phyloP scores from a whole-genome alignment of 2,329 filamentous ascomycete genomes.

The Fusarium nematophilum region DNA sequence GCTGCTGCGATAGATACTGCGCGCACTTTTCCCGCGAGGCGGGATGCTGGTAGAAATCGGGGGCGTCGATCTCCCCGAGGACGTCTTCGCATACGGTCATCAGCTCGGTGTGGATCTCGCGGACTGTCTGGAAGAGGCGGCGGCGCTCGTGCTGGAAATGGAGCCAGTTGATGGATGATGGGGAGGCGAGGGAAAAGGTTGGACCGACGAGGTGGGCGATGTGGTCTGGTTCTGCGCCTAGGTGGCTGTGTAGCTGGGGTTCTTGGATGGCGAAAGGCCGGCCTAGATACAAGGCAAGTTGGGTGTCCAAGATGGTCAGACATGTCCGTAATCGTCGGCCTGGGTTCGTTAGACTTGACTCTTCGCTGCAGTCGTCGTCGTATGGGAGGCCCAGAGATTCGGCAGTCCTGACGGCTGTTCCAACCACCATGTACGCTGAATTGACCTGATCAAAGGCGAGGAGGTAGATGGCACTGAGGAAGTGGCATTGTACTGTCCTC shows the following conservation, averaged over 20 bases:
- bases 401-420: constrained; percentile 30
- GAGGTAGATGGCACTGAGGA: constrained; percentile 59
- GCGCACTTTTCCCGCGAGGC: constrained; percentile 43
- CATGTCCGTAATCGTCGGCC: constrained; percentile 33
- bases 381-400: constrained; percentile 36
- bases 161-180: constrained; percentile 35
- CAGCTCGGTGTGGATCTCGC: constrained; percentile 34
- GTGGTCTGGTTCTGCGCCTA: constrained; percentile 17
- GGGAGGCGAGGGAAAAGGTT: constrained; percentile 23
- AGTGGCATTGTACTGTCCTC: constrained; percentile 58
- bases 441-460: constrained; percentile 24
- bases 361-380: background rate
- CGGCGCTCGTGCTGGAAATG: constrained; percentile 34
- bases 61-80: constrained; percentile 22
- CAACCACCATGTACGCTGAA: constrained; percentile 30
- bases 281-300: constrained; percentile 33
- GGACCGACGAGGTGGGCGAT: constrained; percentile 26
- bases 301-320: constrained; percentile 30
- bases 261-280: constrained; percentile 29
- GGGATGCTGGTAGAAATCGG: constrained; percentile 41
- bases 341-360: background rate
- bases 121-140: constrained; percentile 25
- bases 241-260: background rate
- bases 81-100: constrained; percentile 23
- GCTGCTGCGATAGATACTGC: constrained; percentile 42